Percentiles rank a stretch among this genome's conserved stretches.
Conservation (phyloP, 2,329 filamentous ascomycete genomes). For the Thielaviopsis musarum region DNA sequence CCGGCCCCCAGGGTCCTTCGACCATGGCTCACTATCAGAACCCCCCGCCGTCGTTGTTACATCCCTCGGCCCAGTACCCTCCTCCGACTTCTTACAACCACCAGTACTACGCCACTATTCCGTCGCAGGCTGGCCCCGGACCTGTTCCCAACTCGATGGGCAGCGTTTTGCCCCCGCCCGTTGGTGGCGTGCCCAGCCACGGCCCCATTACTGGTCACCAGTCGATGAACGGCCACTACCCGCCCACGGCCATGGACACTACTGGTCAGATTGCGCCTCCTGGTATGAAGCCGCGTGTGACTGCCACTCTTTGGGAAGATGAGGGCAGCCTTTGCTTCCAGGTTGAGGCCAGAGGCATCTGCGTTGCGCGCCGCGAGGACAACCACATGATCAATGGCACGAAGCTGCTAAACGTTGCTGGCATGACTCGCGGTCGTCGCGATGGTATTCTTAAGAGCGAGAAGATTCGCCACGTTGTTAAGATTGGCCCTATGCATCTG, state of each 20-base stretch:
- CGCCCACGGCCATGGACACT: conserved; percentile 53
- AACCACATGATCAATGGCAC: conserved; percentile 99
- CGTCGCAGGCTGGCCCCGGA: conserved; percentile 59
- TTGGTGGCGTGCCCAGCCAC: conserved; percentile 11
- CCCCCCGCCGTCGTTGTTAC: conserved; percentile 60
- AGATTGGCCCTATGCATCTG: conserved; percentile 97
- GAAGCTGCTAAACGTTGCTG: conserved; percentile 89
- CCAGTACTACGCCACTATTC: conserved; percentile 62
- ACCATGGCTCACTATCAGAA: conserved; percentile 58
- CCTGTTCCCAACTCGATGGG: conserved; percentile 55
- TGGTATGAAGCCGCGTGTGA: conserved; percentile 91
- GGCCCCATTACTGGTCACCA: conserved; percentile 32
- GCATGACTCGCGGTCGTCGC: conserved; percentile 89
- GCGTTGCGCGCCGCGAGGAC: conserved; percentile 86
- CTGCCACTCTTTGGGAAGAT: conserved; percentile 94
- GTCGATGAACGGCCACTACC: conserved; percentile 38
- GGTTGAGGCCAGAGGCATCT: conserved; percentile 90
- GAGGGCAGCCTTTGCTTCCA: conserved; percentile 96
- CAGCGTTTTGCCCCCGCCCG: conserved; percentile 54
- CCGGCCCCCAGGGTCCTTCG: conserved; percentile 47
- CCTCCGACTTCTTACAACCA: conserved; percentile 42
- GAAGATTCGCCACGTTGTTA: conserved; percentile 90
- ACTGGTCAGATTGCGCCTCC: conserved; percentile 87
- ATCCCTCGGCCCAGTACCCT: conserved; percentile 54
- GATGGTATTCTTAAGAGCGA: conserved; percentile 97